Base-by-base conservation (phyloP, 1,284 basidiomycete genomes). In the Sporisorium scitamineum region DNA sequence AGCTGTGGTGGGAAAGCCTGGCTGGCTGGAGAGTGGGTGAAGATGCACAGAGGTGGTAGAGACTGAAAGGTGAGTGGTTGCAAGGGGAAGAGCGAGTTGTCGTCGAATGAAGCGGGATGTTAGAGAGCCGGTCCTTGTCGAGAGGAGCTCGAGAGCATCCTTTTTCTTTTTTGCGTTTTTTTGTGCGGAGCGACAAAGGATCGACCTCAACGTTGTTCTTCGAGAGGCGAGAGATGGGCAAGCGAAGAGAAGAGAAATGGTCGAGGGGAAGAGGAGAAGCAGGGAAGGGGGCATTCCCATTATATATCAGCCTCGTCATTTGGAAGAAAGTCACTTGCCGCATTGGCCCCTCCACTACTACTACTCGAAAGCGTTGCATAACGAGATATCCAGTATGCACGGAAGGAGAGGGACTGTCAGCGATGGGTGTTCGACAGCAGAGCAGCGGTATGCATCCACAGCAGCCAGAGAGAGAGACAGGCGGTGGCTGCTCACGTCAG, bases 401-500 rank as follows among this genome's bases (percentile, higher is more conserved):
- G 9, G 10, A 34, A 32, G 7, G 29, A 32, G n/a, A 27, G 20
- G 29, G 24, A 4, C 48, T 16, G 29, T 31, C 16, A 32, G 29
- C 48, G 27, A 31, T 27, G 29, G 16, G 27, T 20, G 9, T 5
- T 20, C 51, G 7, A 13, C 55, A 27, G 45, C 54, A 45, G 13
- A 48, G 27, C 47, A 50, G 26, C 48, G 11, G 48, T 9, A 7
- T 22, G 34, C 31, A 18, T 20, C 8, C 13, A 37, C 37, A 18
- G 37, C 37, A 9, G 37, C 18, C 34, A 13, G n/a, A 39, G 3
- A n/a, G 18, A 18, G 37, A 2, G 37, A 7, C 34, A 20, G 27
- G 53, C 39, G 53, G 53, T n/a, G 53, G 48, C 56, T 58, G 56
- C 56, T 58, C 56, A 58, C 56, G 47, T 58, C 56, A 58, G 47